Base-by-base conservation (phyloP, 2,329 filamentous ascomycete genomes). In the Penicillium decumbens region DNA sequence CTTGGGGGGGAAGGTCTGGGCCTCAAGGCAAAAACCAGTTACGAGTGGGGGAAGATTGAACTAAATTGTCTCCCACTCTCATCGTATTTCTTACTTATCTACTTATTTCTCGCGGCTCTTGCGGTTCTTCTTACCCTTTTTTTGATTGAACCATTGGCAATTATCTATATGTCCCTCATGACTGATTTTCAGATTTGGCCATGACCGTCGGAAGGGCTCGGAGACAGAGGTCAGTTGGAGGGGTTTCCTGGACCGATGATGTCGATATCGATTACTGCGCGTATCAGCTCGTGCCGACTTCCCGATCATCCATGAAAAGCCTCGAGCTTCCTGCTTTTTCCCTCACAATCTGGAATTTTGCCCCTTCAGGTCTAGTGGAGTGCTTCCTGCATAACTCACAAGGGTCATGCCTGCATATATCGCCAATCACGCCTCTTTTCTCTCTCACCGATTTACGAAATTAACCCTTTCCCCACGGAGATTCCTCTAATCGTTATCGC, bases 291-390 rank as follows among this genome's bases (percentile, higher is more conserved):
- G 56, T 58, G 56, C 56, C 56, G 56, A 53, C 48, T 56, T 58
- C 49, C 55, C 55, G 54, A 41, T 23, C 39, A 8, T 47, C 39
- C 43, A 20, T 27, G 41, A 48, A 47, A 41, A 45, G 41, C 41
- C 49, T 37, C 38, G 43, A 43, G 38, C 41, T 45, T 28, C 7
- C 27, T 28, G 9, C 8, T 3, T 3, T 33, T 53, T 44, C 44
- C 23, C 37, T 43, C 49, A 37, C 20, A 38, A 39, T 61, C 58
- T 61, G 54, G 58, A 61, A 60, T 37, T 40, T 52, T 61, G 13
- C 58, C 52, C 44, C 30, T 53, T 50, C 25, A 9, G 53, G 56
- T 15, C 32, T 61, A 60, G 58, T 50, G 13, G 7, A 7, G 23
- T 27, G 13, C 12, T 9, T 27, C 13, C 3, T 24, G 38, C 20